Evolutionary conservation across 352 stramenopile species (phyloP).

Genomic region (Bremia lactucae): DNA sequence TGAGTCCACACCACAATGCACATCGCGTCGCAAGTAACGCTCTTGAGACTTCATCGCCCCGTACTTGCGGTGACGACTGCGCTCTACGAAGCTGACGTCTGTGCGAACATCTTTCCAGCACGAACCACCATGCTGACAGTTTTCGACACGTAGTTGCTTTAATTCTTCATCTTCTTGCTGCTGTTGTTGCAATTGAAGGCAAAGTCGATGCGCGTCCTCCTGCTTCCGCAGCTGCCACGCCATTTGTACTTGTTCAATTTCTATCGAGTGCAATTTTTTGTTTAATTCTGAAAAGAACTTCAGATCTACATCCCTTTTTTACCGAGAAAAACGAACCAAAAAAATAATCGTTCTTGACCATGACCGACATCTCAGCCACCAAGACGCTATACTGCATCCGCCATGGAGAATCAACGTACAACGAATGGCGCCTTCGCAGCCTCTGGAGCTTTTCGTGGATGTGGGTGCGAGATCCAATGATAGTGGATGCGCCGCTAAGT

Average conservation of each 20-base stretch:
- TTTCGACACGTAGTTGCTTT: constrained; percentile 13
- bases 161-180: constrained; percentile 19
- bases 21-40: constrained; percentile 57
- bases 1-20: constrained; percentile 51
- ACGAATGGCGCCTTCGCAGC: constrained; percentile 75
- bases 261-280: too few species aligned
- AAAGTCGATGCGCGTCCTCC: constrained; percentile 19
- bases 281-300: too few species aligned
- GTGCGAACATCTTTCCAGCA: constrained; percentile 45
- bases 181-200: constrained; percentile 9
- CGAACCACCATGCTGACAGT: constrained; percentile 12
- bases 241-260: too few species aligned
- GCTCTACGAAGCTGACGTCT: constrained; percentile 60
- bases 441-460: constrained; percentile 80
- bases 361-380: constrained; percentile 3
- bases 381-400: constrained; percentile 84
- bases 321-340: too few species aligned
- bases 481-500: constrained; percentile 71
- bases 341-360: too few species aligned
- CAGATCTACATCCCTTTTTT: too few species aligned
- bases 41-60: constrained; percentile 60
- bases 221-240: constrained; percentile 27
- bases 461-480: constrained; percentile 77
- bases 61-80: constrained; percentile 60
- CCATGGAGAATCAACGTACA: constrained; percentile 82